Base-by-base conservation (phyloP, 2,329 filamentous ascomycete species). In the Epichloe typhina region DNA sequence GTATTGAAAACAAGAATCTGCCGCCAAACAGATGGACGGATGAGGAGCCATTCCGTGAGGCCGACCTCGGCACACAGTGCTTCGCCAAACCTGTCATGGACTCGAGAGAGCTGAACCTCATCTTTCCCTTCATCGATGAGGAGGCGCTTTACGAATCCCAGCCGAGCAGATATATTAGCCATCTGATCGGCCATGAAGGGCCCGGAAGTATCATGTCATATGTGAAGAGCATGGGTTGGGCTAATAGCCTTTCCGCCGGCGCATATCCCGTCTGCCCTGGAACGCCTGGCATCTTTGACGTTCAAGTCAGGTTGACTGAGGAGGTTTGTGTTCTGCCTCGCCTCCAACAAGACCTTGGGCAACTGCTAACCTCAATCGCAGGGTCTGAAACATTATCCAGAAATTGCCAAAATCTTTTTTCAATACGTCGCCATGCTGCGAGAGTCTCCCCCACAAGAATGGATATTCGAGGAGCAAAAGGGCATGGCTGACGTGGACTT, bases 31-130 rank as follows among this genome's bases (percentile, higher is more conserved):
- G 71, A 23, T 82, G 78, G 78, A 65, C 71, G 5, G 66, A 72
- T 2, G 74, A 75, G 55, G 64, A 69, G 13, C 76, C 76, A 0
- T 74, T 76, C 55, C 67, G 70, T 26, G 62, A 70, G 37, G 69
- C 69, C 12, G 71, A 77, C 42, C 67, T 82, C 2, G 71, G 72
- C 4, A 84, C 81, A 37, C 85, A 91, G 64, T 81, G 86, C 49
- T 95, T 91, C 63, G 87, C 86, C 26, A 95, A 93, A 69, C 90
- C 90, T 0, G 89, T 96, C 42, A 90, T 94, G 82, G 88, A 96
- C 56, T 83, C 82, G 17, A 78, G 88, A 51, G 83, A 85, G 49
- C 69, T 96, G 54, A 86, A 86, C 53, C 76, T 96, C 44, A 82
- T 79, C 54, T 95, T 96, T 63, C 84, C 87, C 1, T 94, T 88